These are phyloP conservation scores for Ganoderma boninense DNA, from an alignment of 1,284 basidiomycete genomes.

Conservation along the genomic window DNA sequence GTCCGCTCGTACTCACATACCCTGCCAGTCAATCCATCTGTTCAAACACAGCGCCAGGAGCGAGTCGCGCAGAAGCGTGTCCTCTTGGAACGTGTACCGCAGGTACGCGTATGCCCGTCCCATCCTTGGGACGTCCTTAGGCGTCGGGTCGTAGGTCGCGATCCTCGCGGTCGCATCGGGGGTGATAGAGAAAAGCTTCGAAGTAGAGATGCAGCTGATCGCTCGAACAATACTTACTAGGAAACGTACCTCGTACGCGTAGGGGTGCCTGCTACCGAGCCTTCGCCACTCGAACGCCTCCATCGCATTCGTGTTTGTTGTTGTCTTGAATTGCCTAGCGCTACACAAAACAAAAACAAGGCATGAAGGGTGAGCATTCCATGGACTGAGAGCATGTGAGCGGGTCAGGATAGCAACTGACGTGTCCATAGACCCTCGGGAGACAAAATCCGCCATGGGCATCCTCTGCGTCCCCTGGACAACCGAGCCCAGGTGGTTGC, in stretches of 20 bases:
- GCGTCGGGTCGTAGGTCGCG: slow-evolving; percentile 63
- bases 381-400: not conserved
- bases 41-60: slow-evolving; percentile 74
- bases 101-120: slow-evolving; percentile 70
- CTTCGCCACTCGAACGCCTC: slow-evolving; percentile 69
- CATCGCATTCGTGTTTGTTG: slow-evolving; percentile 47
- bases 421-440: slow-evolving; percentile 52
- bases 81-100: slow-evolving; percentile 68
- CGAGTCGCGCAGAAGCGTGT: slow-evolving; percentile 65
- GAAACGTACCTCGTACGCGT: slow-evolving; percentile 64
- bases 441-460: slow-evolving; percentile 70
- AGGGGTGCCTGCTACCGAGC: slow-evolving; percentile 47
- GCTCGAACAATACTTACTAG: not conserved
- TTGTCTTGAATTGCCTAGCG: slow-evolving; percentile 63
- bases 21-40: slow-evolving; percentile 73
- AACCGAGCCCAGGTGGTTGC: slow-evolving; percentile 63
- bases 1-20: slow-evolving; percentile 35
- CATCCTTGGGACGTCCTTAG: slow-evolving; percentile 54
- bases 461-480: slow-evolving; percentile 61
- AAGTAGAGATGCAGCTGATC: not conserved
- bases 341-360: slow-evolving; percentile 43
- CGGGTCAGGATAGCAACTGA: slow-evolving; percentile 48
- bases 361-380: not conserved
- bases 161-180: slow-evolving; percentile 49
- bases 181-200: slow-evolving; percentile 29